Evolutionary conservation across 192 early-diverging fungal species (phyloP), one percentile per base, ranked within the genome.

Genomic region (Entomortierella parvispora): DNA sequence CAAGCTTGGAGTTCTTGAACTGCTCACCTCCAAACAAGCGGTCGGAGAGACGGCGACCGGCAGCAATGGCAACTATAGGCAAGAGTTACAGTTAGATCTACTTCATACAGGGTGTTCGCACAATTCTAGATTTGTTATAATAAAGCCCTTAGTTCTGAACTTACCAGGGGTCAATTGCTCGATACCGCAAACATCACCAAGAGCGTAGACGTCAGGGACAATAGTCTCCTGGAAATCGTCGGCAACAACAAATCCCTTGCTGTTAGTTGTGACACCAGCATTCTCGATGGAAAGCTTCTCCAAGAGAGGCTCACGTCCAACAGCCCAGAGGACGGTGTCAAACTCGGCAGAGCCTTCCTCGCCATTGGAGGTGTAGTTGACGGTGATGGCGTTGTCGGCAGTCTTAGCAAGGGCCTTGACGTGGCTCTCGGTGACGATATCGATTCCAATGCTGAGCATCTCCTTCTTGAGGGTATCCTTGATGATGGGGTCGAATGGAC

Each of bases 131-230:
- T 5, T 40, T n/a, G 5, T 5, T 18, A 10, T 3, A 18, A 33
- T 10, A 28, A 20, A 54, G 17, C 47, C 22, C 29, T 28, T 49
- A n/a, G 20, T 9, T 42, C 18, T 9, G 15, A 17, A 14, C 59
- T 60, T 89, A 90, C 87, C 91, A 57, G 96, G 95, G 31, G 97
- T 99, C 56, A 99, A 87, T 87, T 95, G 91, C 28, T 90, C 90
- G 66, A 90, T 82, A 58, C 97, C 97, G 76, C 90, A 94, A 34
- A 97, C 94, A 80, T 99, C 97, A 44, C 97, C 97, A 7, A 99
- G 83, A n/a, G 95, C 92, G 80, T 90, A 94, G 12, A 99, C 79
- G 33, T 90, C 88, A 29, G 83, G 75, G 6, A 77, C 74, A 45
- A 50, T 74, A 9, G 96, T 98, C 62, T 93, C 86, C 80, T 98